A percentile compares a stretch with the other conserved stretches of the same genome.
These are phyloP conservation scores for Sarocladium brachiariae DNA, from an alignment of 2,329 filamentous ascomycete genomes.

Conservation along the genomic window DNA sequence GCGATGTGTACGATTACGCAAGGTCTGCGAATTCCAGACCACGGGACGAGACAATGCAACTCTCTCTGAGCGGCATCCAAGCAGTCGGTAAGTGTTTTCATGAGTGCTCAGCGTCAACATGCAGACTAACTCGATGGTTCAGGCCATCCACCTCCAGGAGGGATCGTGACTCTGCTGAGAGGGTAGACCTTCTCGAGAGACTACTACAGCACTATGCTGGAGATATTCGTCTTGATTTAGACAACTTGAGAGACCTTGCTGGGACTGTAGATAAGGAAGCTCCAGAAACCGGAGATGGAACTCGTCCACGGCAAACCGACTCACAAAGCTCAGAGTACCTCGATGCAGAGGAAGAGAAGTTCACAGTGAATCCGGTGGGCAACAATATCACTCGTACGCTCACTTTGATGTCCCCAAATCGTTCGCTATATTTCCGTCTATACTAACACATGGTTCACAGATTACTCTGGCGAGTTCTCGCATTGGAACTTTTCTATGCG, in stretches of 20 bases:
- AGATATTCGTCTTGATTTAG: conserved; percentile 17
- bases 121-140: background rate
- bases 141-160: background rate
- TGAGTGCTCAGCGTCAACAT: too few relatives aligned
- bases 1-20: conserved; percentile 42
- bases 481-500: conserved; percentile 48
- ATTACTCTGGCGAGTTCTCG: conserved; percentile 46
- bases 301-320: conserved; percentile 11
- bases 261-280: conserved; percentile 32
- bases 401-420: background rate
- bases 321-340: conserved; percentile 11
- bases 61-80: background rate
- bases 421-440: too few relatives aligned
- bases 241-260: conserved; percentile 30
- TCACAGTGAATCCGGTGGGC: conserved; percentile 33
- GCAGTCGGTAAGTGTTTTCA: background rate
- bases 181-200: conserved; percentile 32
- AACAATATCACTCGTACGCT: conserved; percentile 34
- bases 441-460: conserved; percentile 19
- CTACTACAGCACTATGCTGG: conserved; percentile 40
- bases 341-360: conserved; percentile 28
- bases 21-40: conserved; percentile 40
- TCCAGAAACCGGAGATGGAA: conserved; percentile 17
- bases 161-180: conserved; percentile 6
- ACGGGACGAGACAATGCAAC: background rate